Evolutionary conservation across 805 yeast genomes (phyloP), one percentile per base, ranked within the genome.

Genomic region (Tanozyma kutaoensis): DNA sequence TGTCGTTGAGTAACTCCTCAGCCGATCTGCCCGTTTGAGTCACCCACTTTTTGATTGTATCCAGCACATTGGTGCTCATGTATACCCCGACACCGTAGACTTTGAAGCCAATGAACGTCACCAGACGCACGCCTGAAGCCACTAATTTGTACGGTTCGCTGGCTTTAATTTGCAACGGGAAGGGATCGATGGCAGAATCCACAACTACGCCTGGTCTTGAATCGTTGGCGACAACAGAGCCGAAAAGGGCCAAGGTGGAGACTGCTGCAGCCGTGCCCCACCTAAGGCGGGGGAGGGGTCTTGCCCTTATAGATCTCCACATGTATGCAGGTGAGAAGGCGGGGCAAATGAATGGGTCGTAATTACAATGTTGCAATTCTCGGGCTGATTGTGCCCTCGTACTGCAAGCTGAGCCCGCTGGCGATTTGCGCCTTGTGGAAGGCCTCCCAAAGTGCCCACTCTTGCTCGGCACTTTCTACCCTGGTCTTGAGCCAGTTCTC

Each of bases 51-150:
- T 56, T 15, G 3, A 69, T 57, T 6, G 49, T 35, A 3, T 60
- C 44, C 4, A 68, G 9, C 22, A 11, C 22, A 6, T 20, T 28
- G 22, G 34, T 31, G 20, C 29, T 31, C 22, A 81, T 58, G 46
- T 88, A 88, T 6, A 91, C 54, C 1, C 95, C 97, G 21, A 81
- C 59, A 0, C 82, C 93, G 46, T 88, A 88, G 1, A 91, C 95
- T 40, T 74, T 82, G 58, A 91, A 72, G 15, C 66, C 63, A 23
- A 86, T 40, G 43, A 91, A 80, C 1, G 96, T 80, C 12, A 88
- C 95, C 1, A 78, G 57, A 43, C 97, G 63, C 2, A 74, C 69
- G 1, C 98, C 97, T 30, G 69, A 65, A 0, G 95, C 97, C 3
- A 91, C 41, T 18, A 86, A 48, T 14, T 66, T 55, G 45, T 62